Evolutionary conservation across 1,284 basidiomycete species (phyloP), one percentile per base, ranked within the genome.

Genomic region (Chiua sp.): DNA sequence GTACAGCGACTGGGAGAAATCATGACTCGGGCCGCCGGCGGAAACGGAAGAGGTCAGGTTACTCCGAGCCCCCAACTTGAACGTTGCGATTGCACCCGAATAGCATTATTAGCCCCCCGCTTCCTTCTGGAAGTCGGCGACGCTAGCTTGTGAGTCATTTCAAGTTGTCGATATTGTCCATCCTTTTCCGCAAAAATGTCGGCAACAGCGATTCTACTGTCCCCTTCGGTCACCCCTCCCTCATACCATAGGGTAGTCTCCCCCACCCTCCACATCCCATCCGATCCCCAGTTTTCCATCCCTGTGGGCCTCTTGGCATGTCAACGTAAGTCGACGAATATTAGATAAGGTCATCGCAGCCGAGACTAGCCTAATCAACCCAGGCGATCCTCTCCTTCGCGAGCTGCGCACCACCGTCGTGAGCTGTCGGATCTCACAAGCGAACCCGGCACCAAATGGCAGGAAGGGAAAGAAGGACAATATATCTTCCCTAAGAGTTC

Each of bases 281-380:
- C 78, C 22, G 80, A 87, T 55, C 73, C 79, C 13, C 68, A 74
- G 26, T 62, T 77, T 7, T 73, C 87, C 16, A 81, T 90, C 47
- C 90, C 89, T 44, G 88, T 91, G 47, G 89, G 90, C 54, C 78
- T 91, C 22, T 77, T 91, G 47, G 84, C 89, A 44, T 91, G 89
- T 71, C 88, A 91, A 80, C 86, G 88, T 88, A 72, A 68, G 78
- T 73, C 58, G 49, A 48, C 42, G 61, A 57, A 44, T 53, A 55
- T 57, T 55, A 51, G 50, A 55, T 51, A 39, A 53, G 58, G 55
- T 48, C 55, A 49, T 63, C 56, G 37, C 26, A 51, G 48, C 56
- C 61, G 26, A 63, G 56, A 39, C 47, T 35, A n/a, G 57, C 55
- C 47, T n/a, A n/a, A n/a, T n/a, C n/a, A n/a, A 22, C 66, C 54